Conservation (phyloP, 1,284 basidiomycete species). For the Pascua sp. region DNA sequence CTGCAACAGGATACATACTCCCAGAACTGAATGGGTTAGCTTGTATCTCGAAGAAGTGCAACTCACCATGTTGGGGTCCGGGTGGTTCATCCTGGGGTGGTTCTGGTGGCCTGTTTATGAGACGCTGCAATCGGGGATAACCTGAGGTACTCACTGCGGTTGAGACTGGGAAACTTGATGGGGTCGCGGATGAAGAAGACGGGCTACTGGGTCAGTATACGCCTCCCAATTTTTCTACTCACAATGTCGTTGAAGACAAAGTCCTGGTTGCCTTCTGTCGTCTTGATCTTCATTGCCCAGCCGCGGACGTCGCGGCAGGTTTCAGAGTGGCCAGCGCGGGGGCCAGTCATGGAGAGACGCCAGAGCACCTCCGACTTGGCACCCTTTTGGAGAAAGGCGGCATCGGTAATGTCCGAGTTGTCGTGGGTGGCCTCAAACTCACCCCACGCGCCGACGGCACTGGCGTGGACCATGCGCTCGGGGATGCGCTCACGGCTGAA, state of each 20-base stretch:
- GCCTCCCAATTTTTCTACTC: constrained; percentile 7
- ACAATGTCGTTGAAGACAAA: constrained; percentile 53
- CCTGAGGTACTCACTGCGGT: constrained; percentile 52
- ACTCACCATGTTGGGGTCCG: neutral
- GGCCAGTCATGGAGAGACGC: constrained; percentile 77
- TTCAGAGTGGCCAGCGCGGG: constrained; percentile 67
- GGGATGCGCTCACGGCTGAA: constrained; percentile 83
- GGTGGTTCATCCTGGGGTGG: constrained; percentile 66
- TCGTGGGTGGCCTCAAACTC: constrained; percentile 68
- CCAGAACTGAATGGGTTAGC: constrained; percentile 57
- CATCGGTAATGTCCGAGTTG: constrained; percentile 43
- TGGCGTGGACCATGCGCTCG: constrained; percentile 68
- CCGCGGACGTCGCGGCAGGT: constrained; percentile 75
- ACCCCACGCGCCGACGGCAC: constrained; percentile 75
- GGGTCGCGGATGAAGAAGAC: constrained; percentile 80
- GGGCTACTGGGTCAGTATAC: constrained; percentile 48
- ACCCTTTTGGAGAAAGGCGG: constrained; percentile 53
- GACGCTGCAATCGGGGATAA: too few species aligned
- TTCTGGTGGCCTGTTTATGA: constrained; percentile 49
- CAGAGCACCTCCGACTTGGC: constrained; percentile 69
- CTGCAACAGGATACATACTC: constrained; percentile 54
- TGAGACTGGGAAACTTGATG: constrained; percentile 75
- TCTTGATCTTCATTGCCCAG: constrained; percentile 84
- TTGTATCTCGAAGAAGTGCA: constrained; percentile 33
- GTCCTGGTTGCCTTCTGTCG: constrained; percentile 82